Conservation (phyloP, 129 eudicot genomes). For the Heracleum sosnowskyi region DNA sequence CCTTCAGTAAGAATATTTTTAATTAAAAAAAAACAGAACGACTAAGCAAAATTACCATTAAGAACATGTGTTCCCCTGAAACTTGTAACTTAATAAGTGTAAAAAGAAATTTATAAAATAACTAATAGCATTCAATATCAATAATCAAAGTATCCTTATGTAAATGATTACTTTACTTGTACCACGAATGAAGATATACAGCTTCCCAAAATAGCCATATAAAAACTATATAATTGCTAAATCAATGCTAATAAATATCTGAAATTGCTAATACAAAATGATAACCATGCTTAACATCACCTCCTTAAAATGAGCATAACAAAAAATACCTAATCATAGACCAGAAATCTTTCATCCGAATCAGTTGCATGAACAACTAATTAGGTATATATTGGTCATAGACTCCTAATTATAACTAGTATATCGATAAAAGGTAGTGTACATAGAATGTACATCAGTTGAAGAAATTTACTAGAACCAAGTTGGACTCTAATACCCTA, state of each 20-base stretch:
- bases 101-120: no score
- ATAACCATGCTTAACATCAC: background rate
- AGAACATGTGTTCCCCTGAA: background rate
- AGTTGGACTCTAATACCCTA: background rate
- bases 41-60: no score
- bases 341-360: background rate
- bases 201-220: background rate
- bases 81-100: background rate
- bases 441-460: background rate
- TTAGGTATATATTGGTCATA: background rate
- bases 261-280: background rate
- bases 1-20: no score
- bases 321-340: background rate
- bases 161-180: background rate
- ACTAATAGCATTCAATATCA: background rate
- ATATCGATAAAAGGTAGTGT: background rate
- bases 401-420: background rate
- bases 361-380: background rate
- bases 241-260: background rate
- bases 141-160: background rate
- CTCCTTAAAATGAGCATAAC: background rate
- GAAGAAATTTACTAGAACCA: background rate
- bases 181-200: no score
- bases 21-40: no score
- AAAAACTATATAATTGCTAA: background rate